These are phyloP conservation scores for Monosporozyma unispora DNA, from an alignment of 805 yeast species.

Conservation along the genomic window DNA sequence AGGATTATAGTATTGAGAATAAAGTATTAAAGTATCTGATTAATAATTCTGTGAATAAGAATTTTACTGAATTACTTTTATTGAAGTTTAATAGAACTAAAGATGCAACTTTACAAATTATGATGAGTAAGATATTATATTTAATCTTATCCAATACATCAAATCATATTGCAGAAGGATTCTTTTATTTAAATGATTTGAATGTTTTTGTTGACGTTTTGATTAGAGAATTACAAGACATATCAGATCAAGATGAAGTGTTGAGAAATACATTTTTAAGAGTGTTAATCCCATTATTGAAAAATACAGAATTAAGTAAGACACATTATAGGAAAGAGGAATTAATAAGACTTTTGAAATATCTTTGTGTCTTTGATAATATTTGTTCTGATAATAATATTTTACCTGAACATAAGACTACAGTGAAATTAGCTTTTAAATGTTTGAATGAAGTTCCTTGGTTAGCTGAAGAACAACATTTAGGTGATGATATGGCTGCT, in stretches of 20 bases:
- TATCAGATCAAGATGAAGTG: conserved; percentile 50
- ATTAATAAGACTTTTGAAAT: conserved; percentile 41
- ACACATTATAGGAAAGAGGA: conserved; percentile 52
- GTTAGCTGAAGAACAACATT: conserved; percentile 14
- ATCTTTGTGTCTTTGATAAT: conserved; percentile 31
- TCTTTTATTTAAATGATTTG: conserved; percentile 75
- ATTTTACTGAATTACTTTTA: conserved; percentile 61
- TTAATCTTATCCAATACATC: conserved; percentile 51
- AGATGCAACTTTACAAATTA: conserved; percentile 62
- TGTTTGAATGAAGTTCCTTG: conserved; percentile 31
- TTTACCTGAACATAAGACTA: conserved; percentile 28
- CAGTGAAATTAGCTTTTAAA: conserved; percentile 35
- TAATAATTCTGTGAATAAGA: conserved; percentile 35
- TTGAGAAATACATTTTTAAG: conserved; percentile 64
- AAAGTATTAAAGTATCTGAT: conserved; percentile 50
- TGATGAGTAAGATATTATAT: conserved; percentile 72
- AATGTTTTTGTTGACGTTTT: conserved; percentile 77
- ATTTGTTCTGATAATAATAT: conserved; percentile 17
- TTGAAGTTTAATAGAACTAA: conserved; percentile 67
- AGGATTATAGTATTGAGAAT: conserved; percentile 29
- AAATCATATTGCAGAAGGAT: conserved; percentile 46
- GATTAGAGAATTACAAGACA: conserved; percentile 65
- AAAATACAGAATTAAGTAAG: conserved; percentile 50
- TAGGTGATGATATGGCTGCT: background rate
- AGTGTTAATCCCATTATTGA: conserved; percentile 62